A percentile compares a stretch with the other conserved stretches of the same genome.
Evolutionary conservation across 2,329 filamentous ascomycete species (phyloP).

Genomic region (Hymenoscyphus occultus): DNA sequence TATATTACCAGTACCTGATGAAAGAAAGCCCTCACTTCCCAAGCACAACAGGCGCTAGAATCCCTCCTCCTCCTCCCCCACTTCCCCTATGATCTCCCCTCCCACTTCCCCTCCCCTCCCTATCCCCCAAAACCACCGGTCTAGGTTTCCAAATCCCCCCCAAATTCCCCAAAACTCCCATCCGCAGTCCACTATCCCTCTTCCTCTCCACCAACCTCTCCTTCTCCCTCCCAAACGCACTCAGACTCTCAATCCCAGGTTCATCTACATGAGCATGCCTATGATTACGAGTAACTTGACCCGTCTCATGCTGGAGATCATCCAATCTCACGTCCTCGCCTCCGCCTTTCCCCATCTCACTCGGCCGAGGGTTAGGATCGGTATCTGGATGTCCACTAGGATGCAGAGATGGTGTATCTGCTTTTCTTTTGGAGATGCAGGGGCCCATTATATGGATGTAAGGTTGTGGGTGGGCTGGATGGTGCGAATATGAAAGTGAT

Average conservation of each 20-base stretch:
- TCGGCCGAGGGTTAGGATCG: neutral
- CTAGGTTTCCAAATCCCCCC: neutral
- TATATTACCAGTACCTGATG: too few species aligned
- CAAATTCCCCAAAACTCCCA: neutral
- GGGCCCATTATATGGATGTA: constrained; percentile 1
- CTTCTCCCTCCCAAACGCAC: neutral
- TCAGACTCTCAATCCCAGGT: constrained; percentile 5
- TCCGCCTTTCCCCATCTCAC: neutral
- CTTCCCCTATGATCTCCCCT: neutral
- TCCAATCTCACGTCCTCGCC: neutral
- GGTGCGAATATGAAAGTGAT: too few species aligned
- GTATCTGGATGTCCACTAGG: neutral
- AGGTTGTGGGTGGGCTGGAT: too few species aligned
- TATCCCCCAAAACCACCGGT: neutral
- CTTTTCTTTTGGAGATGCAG: constrained; percentile 5
- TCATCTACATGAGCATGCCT: neutral
- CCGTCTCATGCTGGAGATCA: neutral
- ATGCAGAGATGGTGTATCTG: neutral
- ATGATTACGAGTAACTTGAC: neutral
- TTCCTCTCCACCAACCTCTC: neutral
- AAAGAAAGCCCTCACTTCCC: neutral
- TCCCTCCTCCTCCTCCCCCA: neutral
- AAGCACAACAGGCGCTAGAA: neutral
- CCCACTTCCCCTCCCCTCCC: neutral
- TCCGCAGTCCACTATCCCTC: neutral